Conservation (phyloP, 164 flowering plant species). For the Stephania yunnanensis region DNA sequence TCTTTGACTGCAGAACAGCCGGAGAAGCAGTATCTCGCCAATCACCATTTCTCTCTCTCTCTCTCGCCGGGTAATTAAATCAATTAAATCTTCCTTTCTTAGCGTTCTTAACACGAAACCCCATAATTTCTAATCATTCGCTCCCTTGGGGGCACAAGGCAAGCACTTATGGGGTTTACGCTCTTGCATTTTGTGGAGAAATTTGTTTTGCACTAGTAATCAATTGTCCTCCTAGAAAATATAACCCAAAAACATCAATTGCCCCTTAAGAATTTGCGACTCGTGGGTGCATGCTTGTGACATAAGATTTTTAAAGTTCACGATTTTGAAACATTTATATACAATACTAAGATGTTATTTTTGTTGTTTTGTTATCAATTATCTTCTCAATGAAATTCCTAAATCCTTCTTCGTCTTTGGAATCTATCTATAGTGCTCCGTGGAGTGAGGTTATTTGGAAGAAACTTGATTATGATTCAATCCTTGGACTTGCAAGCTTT, state of each 20-base stretch:
- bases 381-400: neutral
- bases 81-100: neutral
- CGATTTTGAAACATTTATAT: neutral
- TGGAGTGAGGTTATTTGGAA: conserved; percentile 2
- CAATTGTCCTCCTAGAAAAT: too few species aligned
- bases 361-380: neutral
- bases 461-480: conserved; percentile 37
- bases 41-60: neutral
- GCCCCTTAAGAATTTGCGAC: too few species aligned
- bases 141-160: too few species aligned
- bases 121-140: too few species aligned
- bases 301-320: neutral
- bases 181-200: neutral
- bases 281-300: too few species aligned
- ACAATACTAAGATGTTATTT: neutral
- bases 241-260: too few species aligned
- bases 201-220: neutral
- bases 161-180: too few species aligned
- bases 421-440: neutral
- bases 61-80: neutral
- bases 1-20: neutral
- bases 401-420: neutral
- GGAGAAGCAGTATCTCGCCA: neutral
- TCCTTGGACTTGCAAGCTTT: conserved; percentile 67
- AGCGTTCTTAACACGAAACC: too few species aligned